Conservation (phyloP, 306 rosid genomes). For the Cucurbita ficifolia region DNA sequence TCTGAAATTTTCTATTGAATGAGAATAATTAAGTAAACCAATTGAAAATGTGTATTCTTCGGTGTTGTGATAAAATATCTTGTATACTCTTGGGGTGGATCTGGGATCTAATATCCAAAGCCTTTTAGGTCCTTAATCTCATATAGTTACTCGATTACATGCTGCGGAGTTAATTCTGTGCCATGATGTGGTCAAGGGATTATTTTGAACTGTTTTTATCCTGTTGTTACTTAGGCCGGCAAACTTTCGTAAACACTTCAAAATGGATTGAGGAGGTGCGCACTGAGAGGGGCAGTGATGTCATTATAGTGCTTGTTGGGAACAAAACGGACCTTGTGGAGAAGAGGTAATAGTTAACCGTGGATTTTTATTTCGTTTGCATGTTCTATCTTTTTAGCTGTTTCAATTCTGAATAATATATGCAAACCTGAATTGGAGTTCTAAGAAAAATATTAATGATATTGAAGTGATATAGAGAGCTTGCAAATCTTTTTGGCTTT, state of each 20-base stretch:
- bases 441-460: background rate
- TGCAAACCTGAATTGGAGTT: background rate
- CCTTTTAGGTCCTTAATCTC: background rate
- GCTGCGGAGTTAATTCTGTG: background rate
- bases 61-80: background rate
- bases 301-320: slow-evolving; percentile 74
- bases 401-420: background rate
- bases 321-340: slow-evolving; percentile 92
- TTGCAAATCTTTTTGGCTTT: background rate
- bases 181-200: background rate
- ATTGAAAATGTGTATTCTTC: background rate
- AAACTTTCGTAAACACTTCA: slow-evolving; percentile 61
- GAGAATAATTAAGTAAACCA: background rate
- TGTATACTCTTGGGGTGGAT: background rate
- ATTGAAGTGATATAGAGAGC: background rate
- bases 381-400: background rate
- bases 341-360: slow-evolving; percentile 44
- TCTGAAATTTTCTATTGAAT: background rate
- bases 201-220: background rate
- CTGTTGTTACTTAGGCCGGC: slow-evolving; percentile 33
- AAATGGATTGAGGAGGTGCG: slow-evolving; percentile 94
- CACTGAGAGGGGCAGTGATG: slow-evolving; percentile 78
- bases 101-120: background rate
- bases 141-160: background rate
- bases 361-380: background rate